These are phyloP conservation scores for Gastroboletus turbinatus DNA, from an alignment of 1,284 basidiomycete genomes.

Conservation along the genomic window DNA sequence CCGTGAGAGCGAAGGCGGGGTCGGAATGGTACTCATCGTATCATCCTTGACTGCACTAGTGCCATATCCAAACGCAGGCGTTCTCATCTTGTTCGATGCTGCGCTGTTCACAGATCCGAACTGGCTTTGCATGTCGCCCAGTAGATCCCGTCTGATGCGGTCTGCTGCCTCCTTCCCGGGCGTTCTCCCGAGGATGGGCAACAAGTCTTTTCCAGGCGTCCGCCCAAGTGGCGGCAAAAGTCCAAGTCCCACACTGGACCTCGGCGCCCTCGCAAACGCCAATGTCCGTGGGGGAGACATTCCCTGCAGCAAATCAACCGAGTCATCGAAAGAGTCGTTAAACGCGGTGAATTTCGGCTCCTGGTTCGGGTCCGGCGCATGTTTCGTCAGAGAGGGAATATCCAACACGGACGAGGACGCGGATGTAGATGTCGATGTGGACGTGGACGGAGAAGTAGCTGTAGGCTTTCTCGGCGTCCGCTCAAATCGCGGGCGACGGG, in stretches of 20 bases:
- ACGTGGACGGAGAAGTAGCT: conserved; percentile 29
- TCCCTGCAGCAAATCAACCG: conserved; percentile 45
- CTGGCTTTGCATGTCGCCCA: conserved; percentile 48
- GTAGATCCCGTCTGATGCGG: conserved; percentile 60
- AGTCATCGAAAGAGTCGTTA: conserved; percentile 61
- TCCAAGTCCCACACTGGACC: conserved; percentile 50
- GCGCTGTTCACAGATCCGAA: conserved; percentile 16
- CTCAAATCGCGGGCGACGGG: conserved; percentile 35
- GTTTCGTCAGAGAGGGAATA: conserved; percentile 28
- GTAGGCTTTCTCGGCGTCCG: conserved; percentile 33
- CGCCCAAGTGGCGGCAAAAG: conserved; percentile 55
- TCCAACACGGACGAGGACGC: conserved; percentile 32
- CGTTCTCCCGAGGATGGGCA: conserved; percentile 58
- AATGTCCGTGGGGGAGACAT: conserved; percentile 89
- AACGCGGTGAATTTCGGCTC: conserved; percentile 40
- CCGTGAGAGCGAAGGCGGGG: conserved; percentile 65
- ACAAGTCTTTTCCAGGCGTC: conserved; percentile 55
- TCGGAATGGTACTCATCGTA: conserved; percentile 63
- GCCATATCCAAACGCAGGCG: conserved; percentile 27
- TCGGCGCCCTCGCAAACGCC: conserved; percentile 75
- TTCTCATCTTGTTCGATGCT: conserved; percentile 22
- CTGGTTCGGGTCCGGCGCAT: conserved; percentile 25
- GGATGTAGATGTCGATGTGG: conserved; percentile 30
- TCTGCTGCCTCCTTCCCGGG: conserved; percentile 65
- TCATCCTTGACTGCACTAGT: conserved; percentile 40